Percentiles rank a stretch among this genome's conserved stretches.
phyloP scores from a whole-genome alignment of 352 stramenopile genomes.

The Pythium rishiriense region DNA sequence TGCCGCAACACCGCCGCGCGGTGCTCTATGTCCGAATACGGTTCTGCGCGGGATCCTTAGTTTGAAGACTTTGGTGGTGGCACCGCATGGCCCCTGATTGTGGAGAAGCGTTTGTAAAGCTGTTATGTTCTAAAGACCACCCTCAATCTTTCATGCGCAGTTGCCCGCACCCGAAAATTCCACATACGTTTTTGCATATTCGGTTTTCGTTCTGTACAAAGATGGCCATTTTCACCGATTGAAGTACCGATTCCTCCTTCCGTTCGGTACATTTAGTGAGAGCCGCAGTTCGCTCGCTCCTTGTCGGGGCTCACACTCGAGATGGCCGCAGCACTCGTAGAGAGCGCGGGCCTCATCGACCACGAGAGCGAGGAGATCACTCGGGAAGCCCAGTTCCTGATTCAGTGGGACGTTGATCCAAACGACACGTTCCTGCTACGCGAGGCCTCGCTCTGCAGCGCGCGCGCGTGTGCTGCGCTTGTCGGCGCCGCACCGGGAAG shows the following conservation, averaged over 20 bases:
- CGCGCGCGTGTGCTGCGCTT: slow-evolving; percentile 26
- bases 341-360: slow-evolving; percentile 20
- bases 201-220: background rate
- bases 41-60: too few relatives aligned
- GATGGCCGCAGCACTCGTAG: slow-evolving; percentile 23
- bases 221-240: background rate
- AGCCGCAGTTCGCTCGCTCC: slow-evolving; percentile 27
- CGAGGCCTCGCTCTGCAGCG: slow-evolving; percentile 31
- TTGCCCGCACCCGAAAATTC: background rate
- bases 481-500: slow-evolving; percentile 8
- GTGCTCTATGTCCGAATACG: too few relatives aligned
- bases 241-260: background rate
- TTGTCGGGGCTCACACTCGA: slow-evolving; percentile 23
- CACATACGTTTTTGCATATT: slow-evolving; percentile 1
- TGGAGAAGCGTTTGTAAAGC: background rate
- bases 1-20: too few relatives aligned
- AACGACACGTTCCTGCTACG: slow-evolving; percentile 38
- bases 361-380: background rate
- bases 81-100: too few relatives aligned
- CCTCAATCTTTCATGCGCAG: background rate
- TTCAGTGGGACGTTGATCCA: slow-evolving; percentile 35
- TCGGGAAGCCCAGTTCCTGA: slow-evolving; percentile 25
- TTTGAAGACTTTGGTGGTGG: too few relatives aligned
- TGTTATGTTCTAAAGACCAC: background rate
- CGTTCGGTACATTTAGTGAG: background rate